A percentile compares a stretch with the other conserved stretches of the same genome.
phyloP scores from a whole-genome alignment of 176 grass and related monocot species.

The Metroxylon sagu region DNA sequence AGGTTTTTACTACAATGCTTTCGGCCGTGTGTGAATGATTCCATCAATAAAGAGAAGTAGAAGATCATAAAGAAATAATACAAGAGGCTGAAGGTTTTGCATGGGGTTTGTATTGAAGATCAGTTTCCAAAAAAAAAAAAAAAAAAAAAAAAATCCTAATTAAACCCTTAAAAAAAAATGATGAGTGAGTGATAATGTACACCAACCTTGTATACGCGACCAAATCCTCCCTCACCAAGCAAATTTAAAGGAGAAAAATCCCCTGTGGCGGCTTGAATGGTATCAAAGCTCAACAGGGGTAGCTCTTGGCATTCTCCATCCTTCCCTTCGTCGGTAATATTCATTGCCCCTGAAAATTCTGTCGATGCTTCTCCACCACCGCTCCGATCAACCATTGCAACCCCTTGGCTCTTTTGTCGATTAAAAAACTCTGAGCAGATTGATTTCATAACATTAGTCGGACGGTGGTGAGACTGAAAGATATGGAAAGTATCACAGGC shows the following conservation, averaged over 20 bases:
- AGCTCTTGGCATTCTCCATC: slow-evolving; percentile 44
- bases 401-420: neutral
- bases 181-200: neutral
- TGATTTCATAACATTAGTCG: too few species aligned
- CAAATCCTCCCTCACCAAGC: slow-evolving; percentile 87
- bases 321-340: slow-evolving; percentile 34
- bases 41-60: too few species aligned
- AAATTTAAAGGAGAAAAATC: slow-evolving; percentile 52
- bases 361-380: neutral
- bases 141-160: neutral
- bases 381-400: slow-evolving; percentile 2
- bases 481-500: too few species aligned
- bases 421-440: neutral
- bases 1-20: too few species aligned
- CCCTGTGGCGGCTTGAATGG: slow-evolving; percentile 37
- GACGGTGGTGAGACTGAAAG: too few species aligned
- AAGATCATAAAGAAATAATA: too few species aligned
- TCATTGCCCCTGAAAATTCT: slow-evolving; percentile 31
- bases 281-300: slow-evolving; percentile 48
- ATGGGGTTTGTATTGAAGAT: too few species aligned
- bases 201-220: slow-evolving; percentile 74
- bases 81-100: too few species aligned
- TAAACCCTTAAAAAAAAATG: neutral
- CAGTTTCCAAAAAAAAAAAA: neutral
- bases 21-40: too few species aligned